A percentile compares a stretch with the other conserved stretches of the same genome.
Evolutionary conservation across 2,329 filamentous ascomycete genomes (phyloP).

Genomic region (Xylariaceae sp.): DNA sequence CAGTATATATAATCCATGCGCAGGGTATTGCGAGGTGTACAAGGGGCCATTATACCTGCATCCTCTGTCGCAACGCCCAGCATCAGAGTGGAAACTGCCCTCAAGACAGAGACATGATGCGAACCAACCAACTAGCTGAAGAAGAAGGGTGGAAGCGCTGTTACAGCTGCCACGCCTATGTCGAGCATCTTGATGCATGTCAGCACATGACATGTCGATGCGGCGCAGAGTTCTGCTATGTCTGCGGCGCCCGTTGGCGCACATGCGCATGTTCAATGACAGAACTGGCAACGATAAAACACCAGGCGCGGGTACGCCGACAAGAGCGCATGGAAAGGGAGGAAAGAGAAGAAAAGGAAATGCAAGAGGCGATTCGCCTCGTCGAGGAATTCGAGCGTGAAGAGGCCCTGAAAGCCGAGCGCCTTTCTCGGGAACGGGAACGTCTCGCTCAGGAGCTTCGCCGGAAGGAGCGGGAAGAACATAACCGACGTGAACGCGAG

Average conservation of each 20-base stretch:
- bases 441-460: conserved; percentile 35
- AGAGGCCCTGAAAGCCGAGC: conserved; percentile 39
- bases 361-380: conserved; percentile 38
- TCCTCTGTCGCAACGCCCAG: conserved; percentile 42
- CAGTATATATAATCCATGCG: conserved; percentile 34
- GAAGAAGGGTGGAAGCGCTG: conserved; percentile 71
- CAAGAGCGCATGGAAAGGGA: conserved; percentile 33
- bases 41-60: conserved; percentile 44
- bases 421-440: conserved; percentile 36
- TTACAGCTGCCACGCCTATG: conserved; percentile 61
- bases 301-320: conserved; percentile 33
- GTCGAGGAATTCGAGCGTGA: conserved; percentile 47
- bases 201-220: conserved; percentile 86
- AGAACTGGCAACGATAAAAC: conserved; percentile 41
- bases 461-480: conserved; percentile 36
- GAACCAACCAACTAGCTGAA: conserved; percentile 57
- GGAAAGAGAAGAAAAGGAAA: conserved; percentile 33
- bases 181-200: conserved; percentile 74
- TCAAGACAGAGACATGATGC: conserved; percentile 42
- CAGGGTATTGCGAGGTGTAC: conserved; percentile 41
- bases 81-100: conserved; percentile 45
- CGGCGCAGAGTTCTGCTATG: conserved; percentile 77
- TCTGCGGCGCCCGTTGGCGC: conserved; percentile 68
- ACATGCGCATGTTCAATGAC: conserved; percentile 60
- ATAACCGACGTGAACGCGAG: conserved; percentile 37